Conservation (phyloP, 192 early-diverging fungal genomes). For the Coemansia sp. region DNA sequence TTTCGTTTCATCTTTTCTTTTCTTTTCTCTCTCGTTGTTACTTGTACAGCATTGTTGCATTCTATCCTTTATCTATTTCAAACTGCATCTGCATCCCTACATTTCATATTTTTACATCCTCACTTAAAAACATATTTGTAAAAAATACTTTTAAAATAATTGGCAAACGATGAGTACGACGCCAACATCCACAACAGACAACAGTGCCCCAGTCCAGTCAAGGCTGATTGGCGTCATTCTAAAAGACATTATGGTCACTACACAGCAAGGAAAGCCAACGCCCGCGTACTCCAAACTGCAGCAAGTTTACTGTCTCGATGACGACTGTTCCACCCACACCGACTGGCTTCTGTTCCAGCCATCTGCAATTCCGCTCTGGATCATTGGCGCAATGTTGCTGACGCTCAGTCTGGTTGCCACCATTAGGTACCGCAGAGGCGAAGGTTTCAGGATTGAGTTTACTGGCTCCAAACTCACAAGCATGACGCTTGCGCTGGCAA, state of each 20-base stretch:
- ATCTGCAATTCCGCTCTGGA: conserved; percentile 17
- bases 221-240: not conserved
- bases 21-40: not conserved
- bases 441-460: conserved; percentile 7
- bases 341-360: conserved; percentile 31
- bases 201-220: not conserved
- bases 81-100: no score
- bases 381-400: conserved; percentile 3
- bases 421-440: conserved; percentile 3
- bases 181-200: not conserved
- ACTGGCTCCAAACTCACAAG: conserved; percentile 13
- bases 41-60: no score
- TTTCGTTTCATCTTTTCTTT: not conserved
- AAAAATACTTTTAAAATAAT: not conserved
- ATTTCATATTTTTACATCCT: not conserved
- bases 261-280: not conserved
- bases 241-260: not conserved
- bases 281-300: not conserved
- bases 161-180: not conserved
- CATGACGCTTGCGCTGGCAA: conserved; percentile 21
- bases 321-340: not conserved
- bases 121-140: not conserved
- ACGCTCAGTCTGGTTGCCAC: conserved; percentile 2
- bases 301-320: conserved; percentile 7
- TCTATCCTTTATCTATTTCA: no score